These are phyloP conservation scores for Rhynchospora tenuis DNA, from an alignment of 176 grass and related monocot genomes.

Conservation along the genomic window DNA sequence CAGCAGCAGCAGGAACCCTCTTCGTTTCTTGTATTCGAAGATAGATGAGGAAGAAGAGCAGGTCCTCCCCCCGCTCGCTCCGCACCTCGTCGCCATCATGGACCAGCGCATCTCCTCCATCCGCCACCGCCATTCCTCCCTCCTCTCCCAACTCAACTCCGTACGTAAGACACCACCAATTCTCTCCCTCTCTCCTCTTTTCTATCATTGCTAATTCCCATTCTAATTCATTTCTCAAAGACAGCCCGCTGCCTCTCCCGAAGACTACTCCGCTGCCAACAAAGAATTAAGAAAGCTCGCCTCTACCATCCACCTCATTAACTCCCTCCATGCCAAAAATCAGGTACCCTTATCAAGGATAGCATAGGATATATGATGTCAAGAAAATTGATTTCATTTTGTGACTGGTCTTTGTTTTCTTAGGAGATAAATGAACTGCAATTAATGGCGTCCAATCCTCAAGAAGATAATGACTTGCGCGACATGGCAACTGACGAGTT, in stretches of 20 bases:
- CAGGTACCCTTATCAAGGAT: too few relatives aligned
- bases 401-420: too few relatives aligned
- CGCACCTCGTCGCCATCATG: slow-evolving; percentile 63
- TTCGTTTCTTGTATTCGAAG: too few relatives aligned
- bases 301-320: not conserved
- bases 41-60: too few relatives aligned
- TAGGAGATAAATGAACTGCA: slow-evolving; percentile 69
- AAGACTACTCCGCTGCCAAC: too few relatives aligned
- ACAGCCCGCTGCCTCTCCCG: too few relatives aligned
- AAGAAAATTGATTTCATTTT: not conserved
- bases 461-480: slow-evolving; percentile 70
- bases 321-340: too few relatives aligned
- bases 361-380: slow-evolving; percentile 55
- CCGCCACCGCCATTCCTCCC: slow-evolving; percentile 53
- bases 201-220: slow-evolving; percentile 29
- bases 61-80: too few relatives aligned
- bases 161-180: not conserved
- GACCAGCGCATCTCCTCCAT: slow-evolving; percentile 71
- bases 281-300: not conserved
- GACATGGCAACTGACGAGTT: slow-evolving; percentile 80
- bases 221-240: too few relatives aligned
- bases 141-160: slow-evolving; percentile 61
- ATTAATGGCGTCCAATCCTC: slow-evolving; percentile 44
- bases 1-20: too few relatives aligned
- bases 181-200: slow-evolving; percentile 40